Evolutionary conservation across 148 eudicot genomes (phyloP).

Genomic region (Euryodendron excelsum): DNA sequence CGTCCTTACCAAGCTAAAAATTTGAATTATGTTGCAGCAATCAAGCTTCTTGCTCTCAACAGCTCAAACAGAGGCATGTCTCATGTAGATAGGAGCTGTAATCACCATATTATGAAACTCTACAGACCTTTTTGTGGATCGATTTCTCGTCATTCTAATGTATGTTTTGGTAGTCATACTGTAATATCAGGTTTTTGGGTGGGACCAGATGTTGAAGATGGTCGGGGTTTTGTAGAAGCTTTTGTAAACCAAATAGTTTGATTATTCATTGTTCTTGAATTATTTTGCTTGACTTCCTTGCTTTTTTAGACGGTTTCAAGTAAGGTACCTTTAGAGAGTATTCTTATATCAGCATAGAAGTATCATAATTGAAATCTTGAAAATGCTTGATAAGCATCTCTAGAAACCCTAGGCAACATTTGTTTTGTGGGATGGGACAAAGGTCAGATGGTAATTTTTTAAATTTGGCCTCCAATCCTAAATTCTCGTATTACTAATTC

Average conservation of each 20-base stretch:
- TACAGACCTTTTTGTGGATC: conserved; percentile 12
- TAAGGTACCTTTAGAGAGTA: too few species aligned
- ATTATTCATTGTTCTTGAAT: conserved; percentile 10
- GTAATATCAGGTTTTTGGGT: conserved; percentile 69
- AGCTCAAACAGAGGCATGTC: conserved; percentile 24
- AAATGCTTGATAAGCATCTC: too few species aligned
- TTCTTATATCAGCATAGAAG: too few species aligned
- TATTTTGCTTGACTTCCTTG: conserved; percentile 25
- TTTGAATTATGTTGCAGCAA: too few species aligned
- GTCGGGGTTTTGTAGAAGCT: conserved; percentile 83
- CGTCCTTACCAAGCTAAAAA: too few species aligned
- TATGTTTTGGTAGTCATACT: conserved; percentile 25
- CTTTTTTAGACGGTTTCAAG: neutral
- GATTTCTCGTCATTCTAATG: conserved; percentile 22
- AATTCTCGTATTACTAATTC: too few species aligned
- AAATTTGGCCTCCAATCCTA: too few species aligned
- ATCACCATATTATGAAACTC: conserved; percentile 9
- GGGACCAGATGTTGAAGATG: conserved; percentile 85
- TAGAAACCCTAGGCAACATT: too few species aligned
- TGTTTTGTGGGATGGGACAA: too few species aligned
- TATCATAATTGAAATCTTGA: too few species aligned
- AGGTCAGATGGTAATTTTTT: too few species aligned
- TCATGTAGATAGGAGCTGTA: conserved; percentile 10
- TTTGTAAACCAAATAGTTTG: conserved; percentile 35
- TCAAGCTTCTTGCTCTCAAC: conserved; percentile 17